phyloP scores from a whole-genome alignment of 169 alveolate genomes.

The Plasmodium malariae region DNA sequence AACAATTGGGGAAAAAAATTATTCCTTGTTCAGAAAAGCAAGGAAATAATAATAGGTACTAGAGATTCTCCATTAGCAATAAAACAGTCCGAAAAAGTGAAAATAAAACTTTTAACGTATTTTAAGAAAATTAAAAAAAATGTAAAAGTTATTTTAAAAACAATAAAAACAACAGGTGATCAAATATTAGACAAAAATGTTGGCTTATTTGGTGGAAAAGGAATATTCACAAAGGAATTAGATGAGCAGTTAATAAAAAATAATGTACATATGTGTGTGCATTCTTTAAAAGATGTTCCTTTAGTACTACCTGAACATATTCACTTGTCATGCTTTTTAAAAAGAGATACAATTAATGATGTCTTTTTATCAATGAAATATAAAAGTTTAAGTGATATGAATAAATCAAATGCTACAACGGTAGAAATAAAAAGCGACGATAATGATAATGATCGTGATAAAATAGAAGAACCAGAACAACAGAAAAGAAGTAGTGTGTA shows the following conservation, averaged over 20 bases:
- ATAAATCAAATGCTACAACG: neutral
- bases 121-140: constrained; percentile 61
- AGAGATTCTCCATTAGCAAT: constrained; percentile 69
- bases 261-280: constrained; percentile 65
- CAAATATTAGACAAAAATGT: constrained; percentile 48
- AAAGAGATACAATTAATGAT: constrained; percentile 65
- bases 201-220: constrained; percentile 57
- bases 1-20: neutral
- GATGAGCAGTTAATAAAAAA: constrained; percentile 56
- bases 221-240: constrained; percentile 64
- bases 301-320: constrained; percentile 41
- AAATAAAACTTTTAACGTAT: constrained; percentile 26
- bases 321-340: constrained; percentile 51
- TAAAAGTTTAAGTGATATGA: constrained; percentile 25
- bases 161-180: constrained; percentile 73
- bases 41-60: constrained; percentile 69
- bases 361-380: constrained; percentile 56
- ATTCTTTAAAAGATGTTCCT: constrained; percentile 66
- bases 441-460: neutral
- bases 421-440: neutral
- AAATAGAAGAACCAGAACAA: neutral
- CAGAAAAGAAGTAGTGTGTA: neutral
- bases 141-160: constrained; percentile 41
- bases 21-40: constrained; percentile 1
- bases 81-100: constrained; percentile 60